These are phyloP conservation scores for Hymenoscyphus salicellus DNA, from an alignment of 2,329 filamentous ascomycete genomes.

Conservation along the genomic window DNA sequence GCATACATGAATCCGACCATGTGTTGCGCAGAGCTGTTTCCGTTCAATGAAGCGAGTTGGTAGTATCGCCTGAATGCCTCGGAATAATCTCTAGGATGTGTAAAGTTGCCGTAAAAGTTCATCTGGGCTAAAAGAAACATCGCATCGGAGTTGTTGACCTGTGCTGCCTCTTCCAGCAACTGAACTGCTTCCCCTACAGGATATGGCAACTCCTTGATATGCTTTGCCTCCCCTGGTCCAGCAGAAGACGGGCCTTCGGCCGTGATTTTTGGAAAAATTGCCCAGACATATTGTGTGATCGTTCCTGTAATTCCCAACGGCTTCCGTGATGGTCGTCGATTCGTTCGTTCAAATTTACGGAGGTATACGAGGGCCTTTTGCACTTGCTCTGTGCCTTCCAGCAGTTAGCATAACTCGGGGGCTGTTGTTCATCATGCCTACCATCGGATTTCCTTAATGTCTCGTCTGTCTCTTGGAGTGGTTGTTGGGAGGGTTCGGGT, in stretches of 20 bases:
- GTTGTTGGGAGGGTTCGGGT: constrained; percentile 31
- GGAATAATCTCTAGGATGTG: constrained; percentile 76
- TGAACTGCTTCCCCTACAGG: constrained; percentile 56
- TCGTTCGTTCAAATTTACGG: constrained; percentile 32
- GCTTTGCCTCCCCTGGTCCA: constrained; percentile 14
- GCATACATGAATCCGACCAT: constrained; percentile 97
- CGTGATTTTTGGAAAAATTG: constrained; percentile 62
- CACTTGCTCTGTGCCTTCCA: constrained; percentile 35
- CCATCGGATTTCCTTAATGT: constrained; percentile 27
- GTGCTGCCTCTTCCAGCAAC: constrained; percentile 57
- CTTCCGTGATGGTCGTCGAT: constrained; percentile 40
- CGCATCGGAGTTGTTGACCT: constrained; percentile 67
- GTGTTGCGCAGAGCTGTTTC: constrained; percentile 89
- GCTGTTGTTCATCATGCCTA: constrained; percentile 11
- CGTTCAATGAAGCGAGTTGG: constrained; percentile 69
- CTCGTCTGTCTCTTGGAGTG: constrained; percentile 26
- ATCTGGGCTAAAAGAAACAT: constrained; percentile 87
- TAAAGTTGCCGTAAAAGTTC: constrained; percentile 95
- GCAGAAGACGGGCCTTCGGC: constrained; percentile 55
- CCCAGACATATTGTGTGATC: constrained; percentile 58
- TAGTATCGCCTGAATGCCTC: constrained; percentile 79
- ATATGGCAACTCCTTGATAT: constrained; percentile 44
- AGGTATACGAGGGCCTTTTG: constrained; percentile 38
- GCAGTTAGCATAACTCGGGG: constrained; percentile 21
- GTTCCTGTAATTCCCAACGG: constrained; percentile 57